A percentile compares a stretch with the other conserved stretches of the same genome.
Conservation (phyloP, 2,329 filamentous ascomycete genomes). For the Rugonectria rugulosa region DNA sequence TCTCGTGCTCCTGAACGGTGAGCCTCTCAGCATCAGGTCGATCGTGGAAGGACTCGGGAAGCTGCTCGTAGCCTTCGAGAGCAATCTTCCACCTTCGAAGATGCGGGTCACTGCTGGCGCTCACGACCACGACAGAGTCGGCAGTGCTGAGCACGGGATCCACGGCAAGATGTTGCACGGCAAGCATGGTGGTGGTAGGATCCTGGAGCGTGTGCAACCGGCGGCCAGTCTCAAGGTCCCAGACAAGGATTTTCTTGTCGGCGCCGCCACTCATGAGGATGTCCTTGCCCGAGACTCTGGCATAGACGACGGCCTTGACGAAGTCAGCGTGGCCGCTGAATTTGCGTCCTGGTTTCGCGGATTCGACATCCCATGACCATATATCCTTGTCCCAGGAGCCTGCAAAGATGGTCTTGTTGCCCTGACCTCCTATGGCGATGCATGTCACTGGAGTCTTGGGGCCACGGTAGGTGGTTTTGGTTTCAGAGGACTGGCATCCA, state of each 20-base stretch:
- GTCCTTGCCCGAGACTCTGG: conserved; percentile 66
- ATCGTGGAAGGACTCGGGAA: conserved; percentile 54
- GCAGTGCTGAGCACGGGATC: conserved; percentile 69
- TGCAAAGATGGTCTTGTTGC: conserved; percentile 73
- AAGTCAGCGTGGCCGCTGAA: conserved; percentile 88
- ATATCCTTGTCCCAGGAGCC: conserved; percentile 95
- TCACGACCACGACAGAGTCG: conserved; percentile 69
- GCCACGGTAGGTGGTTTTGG: conserved; percentile 66
- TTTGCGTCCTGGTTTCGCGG: conserved; percentile 60
- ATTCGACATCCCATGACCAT: conserved; percentile 80
- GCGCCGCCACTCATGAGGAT: conserved; percentile 77
- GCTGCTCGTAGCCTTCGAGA: conserved; percentile 60
- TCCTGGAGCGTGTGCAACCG: conserved; percentile 82
- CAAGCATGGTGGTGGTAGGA: conserved; percentile 73
- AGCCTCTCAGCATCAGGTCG: conserved; percentile 52
- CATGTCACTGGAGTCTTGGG: conserved; percentile 83
- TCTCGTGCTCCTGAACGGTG: conserved; percentile 82
- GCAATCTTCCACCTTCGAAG: conserved; percentile 80
- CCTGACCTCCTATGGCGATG: conserved; percentile 69
- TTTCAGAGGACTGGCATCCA: conserved; percentile 41
- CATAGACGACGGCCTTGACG: conserved; percentile 79
- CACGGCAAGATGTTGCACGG: conserved; percentile 79
- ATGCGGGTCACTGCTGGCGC: conserved; percentile 80
- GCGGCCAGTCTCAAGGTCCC: conserved; percentile 74
- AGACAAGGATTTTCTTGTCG: conserved; percentile 83